A percentile compares a stretch with the other conserved stretches of the same genome.
phyloP scores from a whole-genome alignment of 345 rosid genomes.

The Durio zibethinus region DNA sequence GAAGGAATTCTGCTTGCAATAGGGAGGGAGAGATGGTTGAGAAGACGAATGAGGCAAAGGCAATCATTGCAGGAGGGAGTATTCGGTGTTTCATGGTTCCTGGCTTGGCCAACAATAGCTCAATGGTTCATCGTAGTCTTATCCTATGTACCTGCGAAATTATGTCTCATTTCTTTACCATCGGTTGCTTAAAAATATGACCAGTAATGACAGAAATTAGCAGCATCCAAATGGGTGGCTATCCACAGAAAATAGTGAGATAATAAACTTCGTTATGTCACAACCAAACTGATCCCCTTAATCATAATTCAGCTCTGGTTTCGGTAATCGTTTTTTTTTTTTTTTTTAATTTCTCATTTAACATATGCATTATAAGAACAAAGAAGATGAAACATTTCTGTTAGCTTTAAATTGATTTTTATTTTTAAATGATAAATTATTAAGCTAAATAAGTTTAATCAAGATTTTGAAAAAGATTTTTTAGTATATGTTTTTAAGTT shows the following conservation, averaged over 20 bases:
- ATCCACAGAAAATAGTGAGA: background rate
- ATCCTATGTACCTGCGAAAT: background rate
- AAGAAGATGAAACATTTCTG: background rate
- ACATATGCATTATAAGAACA: slow-evolving; percentile 7
- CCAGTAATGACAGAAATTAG: background rate
- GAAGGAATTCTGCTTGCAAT: too few relatives aligned
- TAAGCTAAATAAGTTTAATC: too few relatives aligned
- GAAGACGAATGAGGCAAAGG: too few relatives aligned
- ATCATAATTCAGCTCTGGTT: background rate
- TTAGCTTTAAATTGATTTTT: too few relatives aligned
- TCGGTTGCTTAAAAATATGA: background rate
- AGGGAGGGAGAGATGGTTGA: too few relatives aligned
- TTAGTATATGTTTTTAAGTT: too few relatives aligned
- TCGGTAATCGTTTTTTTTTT: too few relatives aligned
- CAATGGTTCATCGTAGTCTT: background rate
- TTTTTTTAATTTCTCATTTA: slow-evolving; percentile 10
- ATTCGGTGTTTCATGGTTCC: too few relatives aligned
- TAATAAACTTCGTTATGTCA: background rate
- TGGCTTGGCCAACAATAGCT: too few relatives aligned
- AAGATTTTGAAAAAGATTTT: too few relatives aligned
- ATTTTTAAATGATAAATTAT: too few relatives aligned
- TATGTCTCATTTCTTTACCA: background rate
- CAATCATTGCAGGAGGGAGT: too few relatives aligned
- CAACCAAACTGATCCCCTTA: background rate
- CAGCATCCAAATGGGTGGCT: background rate